phyloP scores from a whole-genome alignment of 164 flowering plant genomes.

The Taxillus chinensis region DNA sequence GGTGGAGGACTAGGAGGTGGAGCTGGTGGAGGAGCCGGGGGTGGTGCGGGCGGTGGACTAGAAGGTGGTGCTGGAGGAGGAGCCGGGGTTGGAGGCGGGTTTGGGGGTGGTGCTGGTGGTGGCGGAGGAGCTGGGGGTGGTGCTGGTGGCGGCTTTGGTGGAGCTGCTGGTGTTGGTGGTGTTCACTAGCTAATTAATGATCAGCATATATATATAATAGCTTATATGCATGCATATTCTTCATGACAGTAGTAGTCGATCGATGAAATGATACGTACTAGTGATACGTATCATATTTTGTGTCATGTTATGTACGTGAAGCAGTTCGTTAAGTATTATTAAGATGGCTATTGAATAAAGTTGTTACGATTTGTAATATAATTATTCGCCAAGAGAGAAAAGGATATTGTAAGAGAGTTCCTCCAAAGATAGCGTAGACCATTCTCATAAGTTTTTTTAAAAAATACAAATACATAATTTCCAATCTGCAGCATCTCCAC shows the following conservation, averaged over 20 bases:
- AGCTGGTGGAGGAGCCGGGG: conserved; percentile 11
- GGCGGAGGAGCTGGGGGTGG: conserved; percentile 6
- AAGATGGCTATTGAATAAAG: too few species aligned
- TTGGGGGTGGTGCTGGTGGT: conserved; percentile 5
- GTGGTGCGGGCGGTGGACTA: conserved; percentile 5
- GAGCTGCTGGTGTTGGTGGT: conserved; percentile 6
- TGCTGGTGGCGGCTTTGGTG: conserved; percentile 6
- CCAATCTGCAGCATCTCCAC: too few species aligned
- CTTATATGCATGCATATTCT: background rate
- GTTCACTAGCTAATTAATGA: background rate
- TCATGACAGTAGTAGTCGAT: conserved; percentile 1
- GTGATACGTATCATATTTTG: background rate
- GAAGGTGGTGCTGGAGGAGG: conserved; percentile 9
- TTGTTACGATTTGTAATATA: too few species aligned
- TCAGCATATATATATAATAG: background rate
- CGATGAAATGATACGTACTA: background rate
- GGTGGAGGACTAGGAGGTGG: conserved; percentile 11
- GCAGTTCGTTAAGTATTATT: background rate
- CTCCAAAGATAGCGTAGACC: too few species aligned
- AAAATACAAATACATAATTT: too few species aligned
- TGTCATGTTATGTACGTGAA: background rate
- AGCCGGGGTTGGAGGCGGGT: conserved; percentile 4
- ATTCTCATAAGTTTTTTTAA: too few species aligned
- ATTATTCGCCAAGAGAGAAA: too few species aligned
- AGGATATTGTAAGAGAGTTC: too few species aligned